Base-by-base conservation (phyloP, 2,329 filamentous ascomycete species). In the Coniella lustricola region DNA sequence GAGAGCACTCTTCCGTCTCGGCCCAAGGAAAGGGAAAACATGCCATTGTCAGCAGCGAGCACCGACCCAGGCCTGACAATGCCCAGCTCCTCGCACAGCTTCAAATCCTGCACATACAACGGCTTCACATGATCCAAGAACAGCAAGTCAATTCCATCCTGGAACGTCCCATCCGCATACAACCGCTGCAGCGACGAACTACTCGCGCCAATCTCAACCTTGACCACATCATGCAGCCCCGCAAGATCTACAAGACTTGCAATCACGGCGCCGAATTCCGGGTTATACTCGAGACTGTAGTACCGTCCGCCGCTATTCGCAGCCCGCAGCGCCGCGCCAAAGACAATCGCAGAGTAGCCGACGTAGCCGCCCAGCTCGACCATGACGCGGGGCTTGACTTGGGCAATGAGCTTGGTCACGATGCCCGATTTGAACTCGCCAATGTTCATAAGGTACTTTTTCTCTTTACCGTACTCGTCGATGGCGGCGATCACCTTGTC, bases 61-160 rank as follows among this genome's bases (percentile, higher is more conserved):
- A 85, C 74, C 1, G 76, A 76, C 0, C 85, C 85, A 0, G 75
- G 71, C 0, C 69, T 70, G 3, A 93, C 70, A 32, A 91, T 62
- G 0, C 74, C 75, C 4, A 90, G 67, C 34, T 85, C 74, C 67
- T 93, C 87, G 60, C 83, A 87, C 0, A 90, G 73, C 66, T 89
- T 89, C 52, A 91, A 65, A 57, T 93, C 88, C 0, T 77, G 74
- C 1, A 77, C 79, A 62, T 91, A 93, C 0, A 82, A 77, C 0
- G 84, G 83, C 64, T 91, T 90, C 65, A 84, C 84, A 63, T 93
- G 87, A 59, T 93, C 88, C 32, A 93, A 68, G 63, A 93, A 91
- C 64, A 90, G 70, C 34, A 90, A 66, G 57, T 89, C 85, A 51
- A 90, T 78, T 5, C 25, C 25, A 39, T 75, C 72, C 20, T 70